Evolutionary conservation across 495 filamentous ascomycete species (phyloP).

Genomic region (Tuber microsphaerosporum): DNA sequence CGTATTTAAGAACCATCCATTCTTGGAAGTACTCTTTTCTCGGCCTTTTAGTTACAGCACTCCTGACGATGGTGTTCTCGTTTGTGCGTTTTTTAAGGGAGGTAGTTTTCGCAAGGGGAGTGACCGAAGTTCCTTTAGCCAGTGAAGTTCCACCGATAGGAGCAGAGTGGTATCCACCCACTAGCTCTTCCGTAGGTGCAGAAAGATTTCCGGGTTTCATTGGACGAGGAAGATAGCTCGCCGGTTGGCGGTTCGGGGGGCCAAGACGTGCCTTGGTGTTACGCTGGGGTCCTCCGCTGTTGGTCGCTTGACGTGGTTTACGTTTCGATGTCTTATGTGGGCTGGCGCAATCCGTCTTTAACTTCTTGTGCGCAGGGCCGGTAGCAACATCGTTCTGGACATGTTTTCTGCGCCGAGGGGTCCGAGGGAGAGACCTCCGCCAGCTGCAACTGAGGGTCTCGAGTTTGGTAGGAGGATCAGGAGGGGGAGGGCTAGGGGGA

Average conservation of each 20-base stretch:
- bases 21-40: background rate
- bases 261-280: background rate
- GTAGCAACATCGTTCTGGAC: background rate
- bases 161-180: too few relatives aligned
- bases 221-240: background rate
- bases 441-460: background rate
- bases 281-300: background rate
- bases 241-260: background rate
- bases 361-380: background rate
- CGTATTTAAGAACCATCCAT: background rate
- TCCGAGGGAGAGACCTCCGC: too few relatives aligned
- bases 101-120: background rate
- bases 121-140: background rate
- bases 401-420: background rate
- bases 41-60: background rate
- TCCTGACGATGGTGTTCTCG: background rate
- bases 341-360: background rate
- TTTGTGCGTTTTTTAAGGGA: background rate
- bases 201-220: background rate
- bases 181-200: too few relatives aligned
- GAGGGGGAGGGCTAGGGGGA: background rate
- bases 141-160: background rate
- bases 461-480: background rate
- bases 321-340: background rate
- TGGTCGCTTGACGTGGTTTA: background rate